Base-by-base conservation (phyloP, 768 basidiomycete genomes). In the Trametes cingulata region DNA sequence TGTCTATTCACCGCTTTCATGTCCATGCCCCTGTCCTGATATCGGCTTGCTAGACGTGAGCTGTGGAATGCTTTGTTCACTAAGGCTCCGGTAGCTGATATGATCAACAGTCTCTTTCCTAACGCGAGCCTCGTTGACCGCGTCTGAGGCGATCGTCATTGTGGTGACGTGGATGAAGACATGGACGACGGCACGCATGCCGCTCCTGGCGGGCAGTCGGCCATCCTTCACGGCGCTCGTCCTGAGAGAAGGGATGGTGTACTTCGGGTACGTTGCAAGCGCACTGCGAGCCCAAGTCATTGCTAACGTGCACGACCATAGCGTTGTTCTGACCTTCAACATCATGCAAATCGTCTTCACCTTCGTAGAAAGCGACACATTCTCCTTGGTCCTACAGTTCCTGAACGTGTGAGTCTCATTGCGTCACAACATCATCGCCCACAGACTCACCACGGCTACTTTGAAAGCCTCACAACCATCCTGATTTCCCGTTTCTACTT, bases 401-500 rank as follows among this genome's bases (percentile, higher is more conserved):
- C 49, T 60, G 1, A 56, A 60, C 46, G 47, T 55, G 58, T 60
- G 19, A 19, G 56, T 58, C 4, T 13, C 12, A 19, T 24, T 8
- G 13, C 4, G 22, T n/a, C n/a, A n/a, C 56, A 7, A 19, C 27
- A 9, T 35, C 1, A 1, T 17, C 13, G 29, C 4, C 29, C 29
- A 33, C 10, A 10, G 29, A 10, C 29, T 33, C 29, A 33, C 29
- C 29, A 10, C 29, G 10, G 29, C 29, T 33, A 10, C 29, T 33
- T 33, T 33, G 6, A 33, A 33, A 64, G 63, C n/a, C n/a, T 64
- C 24, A 61, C 56, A 14, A 56, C 63, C 6, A 61, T 64, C 47
- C 50, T 64, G 20, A 60, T 64, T n/a, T 64, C 63, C 2, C 59
- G 63, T 47, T 64, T 57, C 36, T 57, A 58, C 56, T 53, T 62